Evolutionary conservation across 176 grass and related monocot species (phyloP).

Genomic region (Zizania latifolia): DNA sequence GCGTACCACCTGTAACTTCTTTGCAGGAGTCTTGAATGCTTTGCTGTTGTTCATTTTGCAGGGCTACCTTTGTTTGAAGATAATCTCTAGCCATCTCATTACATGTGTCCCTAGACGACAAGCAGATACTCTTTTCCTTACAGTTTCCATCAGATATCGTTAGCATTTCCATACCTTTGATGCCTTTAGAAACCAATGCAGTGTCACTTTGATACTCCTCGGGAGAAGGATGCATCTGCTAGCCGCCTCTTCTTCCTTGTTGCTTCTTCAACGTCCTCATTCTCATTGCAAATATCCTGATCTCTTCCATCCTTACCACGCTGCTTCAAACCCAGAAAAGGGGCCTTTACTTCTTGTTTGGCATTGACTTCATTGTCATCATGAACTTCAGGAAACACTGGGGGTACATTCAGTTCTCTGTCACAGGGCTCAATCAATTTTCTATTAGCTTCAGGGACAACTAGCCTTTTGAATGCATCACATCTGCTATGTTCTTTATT

Average conservation of each 20-base stretch:
- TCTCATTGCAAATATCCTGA: neutral
- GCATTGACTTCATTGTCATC: slow-evolving; percentile 8
- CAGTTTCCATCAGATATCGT: slow-evolving; percentile 20
- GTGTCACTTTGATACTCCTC: slow-evolving; percentile 20
- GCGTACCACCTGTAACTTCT: slow-evolving; percentile 13
- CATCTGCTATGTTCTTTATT: slow-evolving; percentile 17
- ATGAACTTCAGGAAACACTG: slow-evolving; percentile 18
- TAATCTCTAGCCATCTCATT: slow-evolving; percentile 20
- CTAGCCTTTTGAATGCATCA: slow-evolving; percentile 1
- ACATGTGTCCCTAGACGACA: slow-evolving; percentile 21
- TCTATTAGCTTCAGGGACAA: slow-evolving; percentile 23
- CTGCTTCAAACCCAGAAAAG: slow-evolving; percentile 21
- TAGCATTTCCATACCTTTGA: neutral
- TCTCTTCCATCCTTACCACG: slow-evolving; percentile 20
- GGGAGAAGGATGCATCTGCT: slow-evolving; percentile 19
- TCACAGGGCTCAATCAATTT: neutral
- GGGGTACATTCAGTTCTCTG: neutral
- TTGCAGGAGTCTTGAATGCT: slow-evolving; percentile 21
- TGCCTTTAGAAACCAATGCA: slow-evolving; percentile 8
- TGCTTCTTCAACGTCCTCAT: slow-evolving; percentile 26
- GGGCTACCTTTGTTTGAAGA: slow-evolving; percentile 23
- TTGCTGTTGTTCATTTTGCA: slow-evolving; percentile 15
- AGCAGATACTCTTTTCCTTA: slow-evolving; percentile 1
- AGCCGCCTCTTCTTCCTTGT: slow-evolving; percentile 30
- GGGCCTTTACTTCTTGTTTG: slow-evolving; percentile 18